Evolutionary conservation across 1,139 yeast genomes (phyloP).

Genomic region (Sugiyamaella novakii): DNA sequence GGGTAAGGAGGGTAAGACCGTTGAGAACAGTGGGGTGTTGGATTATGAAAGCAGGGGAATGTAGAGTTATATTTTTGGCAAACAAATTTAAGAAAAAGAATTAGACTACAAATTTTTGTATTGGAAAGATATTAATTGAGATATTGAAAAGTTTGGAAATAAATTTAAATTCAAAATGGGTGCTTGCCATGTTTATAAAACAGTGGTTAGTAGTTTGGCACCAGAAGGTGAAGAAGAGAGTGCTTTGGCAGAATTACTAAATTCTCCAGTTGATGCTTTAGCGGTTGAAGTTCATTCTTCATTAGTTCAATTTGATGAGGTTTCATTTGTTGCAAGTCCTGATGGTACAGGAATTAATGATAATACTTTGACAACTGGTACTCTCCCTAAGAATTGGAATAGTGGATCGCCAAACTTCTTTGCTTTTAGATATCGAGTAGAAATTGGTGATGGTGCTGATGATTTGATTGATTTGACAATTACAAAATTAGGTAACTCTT

Average conservation of each 20-base stretch:
- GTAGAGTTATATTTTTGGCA: no score
- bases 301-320: conserved; percentile 20
- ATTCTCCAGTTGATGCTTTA: conserved; percentile 31
- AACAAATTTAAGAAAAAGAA: no score
- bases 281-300: conserved; percentile 31
- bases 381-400: conserved; percentile 28
- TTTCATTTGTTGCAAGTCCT: conserved; percentile 13
- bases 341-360: conserved; percentile 5
- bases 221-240: conserved; percentile 27
- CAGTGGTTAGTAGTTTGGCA: conserved; percentile 25
- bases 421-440: conserved; percentile 24
- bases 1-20: no score
- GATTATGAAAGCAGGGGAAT: no score
- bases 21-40: no score
- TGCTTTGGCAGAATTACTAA: conserved; percentile 24
- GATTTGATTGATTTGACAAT: conserved; percentile 26
- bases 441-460: conserved; percentile 10
- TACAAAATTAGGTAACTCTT: conserved; percentile 23
- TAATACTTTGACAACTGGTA: not conserved
- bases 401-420: conserved; percentile 32
- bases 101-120: no score
- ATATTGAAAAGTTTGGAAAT: no score
- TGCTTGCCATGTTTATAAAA: conserved; percentile 33
- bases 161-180: conserved; percentile 26
- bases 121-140: no score